Conservation (phyloP, 2,329 filamentous ascomycete genomes). For the Fusarium azukiicola region DNA sequence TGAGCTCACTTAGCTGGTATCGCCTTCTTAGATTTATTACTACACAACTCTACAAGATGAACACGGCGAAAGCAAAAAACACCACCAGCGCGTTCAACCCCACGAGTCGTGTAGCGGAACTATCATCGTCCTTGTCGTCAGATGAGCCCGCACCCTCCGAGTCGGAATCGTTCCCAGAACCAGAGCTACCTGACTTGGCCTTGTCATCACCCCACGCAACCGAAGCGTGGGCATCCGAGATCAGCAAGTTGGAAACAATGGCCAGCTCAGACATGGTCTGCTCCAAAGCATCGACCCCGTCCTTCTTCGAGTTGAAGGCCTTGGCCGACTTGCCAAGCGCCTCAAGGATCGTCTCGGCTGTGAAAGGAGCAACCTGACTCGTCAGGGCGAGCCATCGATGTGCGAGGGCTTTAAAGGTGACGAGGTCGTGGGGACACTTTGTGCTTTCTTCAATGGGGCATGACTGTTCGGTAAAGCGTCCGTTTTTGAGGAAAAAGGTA, state of each 20-base stretch:
- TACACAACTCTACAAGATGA: not conserved
- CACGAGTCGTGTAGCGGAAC: not conserved
- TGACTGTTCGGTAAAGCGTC: constrained; percentile 81
- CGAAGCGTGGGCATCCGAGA: constrained; percentile 58
- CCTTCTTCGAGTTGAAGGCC: constrained; percentile 72
- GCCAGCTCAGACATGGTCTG: constrained; percentile 77
- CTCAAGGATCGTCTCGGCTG: constrained; percentile 74
- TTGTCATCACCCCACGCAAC: not conserved
- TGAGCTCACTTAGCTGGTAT: too few species aligned
- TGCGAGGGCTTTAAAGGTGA: constrained; percentile 85
- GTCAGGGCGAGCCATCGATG: constrained; percentile 82
- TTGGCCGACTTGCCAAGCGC: constrained; percentile 74
- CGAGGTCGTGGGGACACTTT: constrained; percentile 85
- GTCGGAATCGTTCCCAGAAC: not conserved
- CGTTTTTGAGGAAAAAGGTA: constrained; percentile 73
- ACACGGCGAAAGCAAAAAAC: not conserved
- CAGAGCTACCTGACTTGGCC: not conserved
- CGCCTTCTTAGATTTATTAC: too few species aligned
- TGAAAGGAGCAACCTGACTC: constrained; percentile 81
- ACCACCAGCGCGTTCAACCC: not conserved
- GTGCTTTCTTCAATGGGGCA: constrained; percentile 74
- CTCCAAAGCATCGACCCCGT: constrained; percentile 69
- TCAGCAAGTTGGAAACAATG: constrained; percentile 72
- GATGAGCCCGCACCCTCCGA: not conserved
- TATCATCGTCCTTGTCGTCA: not conserved